Conservation (phyloP, 306 rosid genomes). For the Cercis canadensis region DNA sequence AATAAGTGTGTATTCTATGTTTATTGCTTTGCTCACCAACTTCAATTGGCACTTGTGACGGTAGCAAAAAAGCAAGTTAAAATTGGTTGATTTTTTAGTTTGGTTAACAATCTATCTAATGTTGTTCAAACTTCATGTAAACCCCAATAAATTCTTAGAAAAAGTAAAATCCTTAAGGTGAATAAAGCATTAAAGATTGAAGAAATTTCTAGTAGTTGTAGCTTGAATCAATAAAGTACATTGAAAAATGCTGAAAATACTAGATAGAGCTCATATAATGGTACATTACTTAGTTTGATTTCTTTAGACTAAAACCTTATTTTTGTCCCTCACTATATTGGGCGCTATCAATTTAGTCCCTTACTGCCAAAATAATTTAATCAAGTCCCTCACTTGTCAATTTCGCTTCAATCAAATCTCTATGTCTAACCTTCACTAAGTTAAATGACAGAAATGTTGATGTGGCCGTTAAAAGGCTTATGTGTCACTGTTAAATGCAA, state of each 20-base stretch:
- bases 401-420: too few relatives aligned
- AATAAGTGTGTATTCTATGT: slow-evolving; percentile 1
- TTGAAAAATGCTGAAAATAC: background rate
- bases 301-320: too few relatives aligned
- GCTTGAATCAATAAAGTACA: background rate
- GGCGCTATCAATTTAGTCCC: too few relatives aligned
- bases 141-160: background rate
- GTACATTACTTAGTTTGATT: background rate
- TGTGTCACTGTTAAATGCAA: too few relatives aligned
- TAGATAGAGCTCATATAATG: background rate
- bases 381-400: too few relatives aligned
- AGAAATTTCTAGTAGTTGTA: background rate
- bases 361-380: too few relatives aligned
- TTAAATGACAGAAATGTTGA: too few relatives aligned
- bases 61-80: background rate
- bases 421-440: too few relatives aligned
- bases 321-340: too few relatives aligned
- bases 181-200: background rate
- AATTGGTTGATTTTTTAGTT: background rate
- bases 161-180: background rate
- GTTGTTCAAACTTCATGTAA: background rate
- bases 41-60: background rate
- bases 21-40: slow-evolving; percentile 28
- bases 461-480: too few relatives aligned
- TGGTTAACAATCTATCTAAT: background rate